Conservation (phyloP, 805 yeast genomes). For the Lipomyces chichibuensis region DNA sequence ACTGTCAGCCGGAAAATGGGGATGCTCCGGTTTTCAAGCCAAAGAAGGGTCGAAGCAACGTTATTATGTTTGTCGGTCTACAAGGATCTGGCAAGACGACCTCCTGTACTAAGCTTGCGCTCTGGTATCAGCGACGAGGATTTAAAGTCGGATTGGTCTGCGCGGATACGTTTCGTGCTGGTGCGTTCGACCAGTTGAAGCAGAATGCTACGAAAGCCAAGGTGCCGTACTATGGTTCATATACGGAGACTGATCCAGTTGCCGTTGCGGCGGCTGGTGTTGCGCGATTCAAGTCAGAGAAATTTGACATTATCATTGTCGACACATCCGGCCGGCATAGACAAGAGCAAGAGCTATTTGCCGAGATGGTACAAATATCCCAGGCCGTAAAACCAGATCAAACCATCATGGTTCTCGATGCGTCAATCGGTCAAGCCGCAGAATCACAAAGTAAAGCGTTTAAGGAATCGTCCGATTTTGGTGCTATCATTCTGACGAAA, state of each 20-base stretch:
- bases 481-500: slow-evolving; percentile 91
- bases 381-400: slow-evolving; percentile 89
- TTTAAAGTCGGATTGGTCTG: slow-evolving; percentile 95
- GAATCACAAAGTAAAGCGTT: slow-evolving; percentile 93
- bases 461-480: slow-evolving; percentile 89
- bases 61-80: slow-evolving; percentile 96
- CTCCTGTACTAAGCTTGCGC: slow-evolving; percentile 89
- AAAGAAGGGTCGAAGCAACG: slow-evolving; percentile 74
- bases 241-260: slow-evolving; percentile 94
- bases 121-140: slow-evolving; percentile 89
- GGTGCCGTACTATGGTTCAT: slow-evolving; percentile 93
- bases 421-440: slow-evolving; percentile 98
- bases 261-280: slow-evolving; percentile 91
- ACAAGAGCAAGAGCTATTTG: slow-evolving; percentile 87
- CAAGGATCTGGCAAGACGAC: slow-evolving; percentile 99
- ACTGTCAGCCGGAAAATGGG: slow-evolving; percentile 51
- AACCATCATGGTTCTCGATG: slow-evolving; percentile 96
- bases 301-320: slow-evolving; percentile 89
- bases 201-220: slow-evolving; percentile 96
- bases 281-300: slow-evolving; percentile 83
- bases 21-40: slow-evolving; percentile 67
- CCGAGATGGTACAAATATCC: slow-evolving; percentile 92
- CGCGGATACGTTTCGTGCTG: slow-evolving; percentile 99
- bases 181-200: slow-evolving; percentile 97
- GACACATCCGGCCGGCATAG: slow-evolving; percentile 98